Conservation (phyloP, 345 rosid genomes). For the Camelina laxa region DNA sequence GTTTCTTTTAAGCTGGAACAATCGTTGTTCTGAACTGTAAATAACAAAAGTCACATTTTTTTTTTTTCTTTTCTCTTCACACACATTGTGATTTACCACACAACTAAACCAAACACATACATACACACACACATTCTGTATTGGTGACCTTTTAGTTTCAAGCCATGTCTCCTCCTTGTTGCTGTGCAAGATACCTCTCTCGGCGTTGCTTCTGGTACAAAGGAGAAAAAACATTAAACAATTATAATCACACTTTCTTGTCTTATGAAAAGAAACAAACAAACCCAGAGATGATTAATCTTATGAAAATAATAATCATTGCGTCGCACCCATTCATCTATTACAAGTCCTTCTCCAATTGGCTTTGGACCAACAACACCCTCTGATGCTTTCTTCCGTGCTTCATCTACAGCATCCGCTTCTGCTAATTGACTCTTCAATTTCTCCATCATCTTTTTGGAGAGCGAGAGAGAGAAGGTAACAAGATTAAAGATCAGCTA, state of each 20-base stretch:
- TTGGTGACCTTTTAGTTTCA: slow-evolving; percentile 41
- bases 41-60: too few species aligned
- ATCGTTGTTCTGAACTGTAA: neutral
- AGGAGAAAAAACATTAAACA: slow-evolving; percentile 6
- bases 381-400: slow-evolving; percentile 78
- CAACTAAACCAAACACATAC: neutral
- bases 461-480: neutral
- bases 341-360: slow-evolving; percentile 95
- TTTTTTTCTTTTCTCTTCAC: slow-evolving; percentile 1
- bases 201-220: slow-evolving; percentile 79
- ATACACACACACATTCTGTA: neutral
- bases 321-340: slow-evolving; percentile 90
- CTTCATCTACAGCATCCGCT: slow-evolving; percentile 85
- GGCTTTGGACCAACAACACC: slow-evolving; percentile 63
- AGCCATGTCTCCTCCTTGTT: slow-evolving; percentile 63
- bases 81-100: neutral
- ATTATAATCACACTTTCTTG: neutral
- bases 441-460: slow-evolving; percentile 54
- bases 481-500: neutral
- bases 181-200: slow-evolving; percentile 92
- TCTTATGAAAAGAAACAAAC: neutral
- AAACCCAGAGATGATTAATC: neutral
- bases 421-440: slow-evolving; percentile 81
- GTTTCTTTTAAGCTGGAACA: neutral
- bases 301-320: neutral